Percentiles rank a stretch among this genome's conserved stretches.
Evolutionary conservation across 1,284 basidiomycete genomes (phyloP).

Genomic region (Ceratobasidium sp.): DNA sequence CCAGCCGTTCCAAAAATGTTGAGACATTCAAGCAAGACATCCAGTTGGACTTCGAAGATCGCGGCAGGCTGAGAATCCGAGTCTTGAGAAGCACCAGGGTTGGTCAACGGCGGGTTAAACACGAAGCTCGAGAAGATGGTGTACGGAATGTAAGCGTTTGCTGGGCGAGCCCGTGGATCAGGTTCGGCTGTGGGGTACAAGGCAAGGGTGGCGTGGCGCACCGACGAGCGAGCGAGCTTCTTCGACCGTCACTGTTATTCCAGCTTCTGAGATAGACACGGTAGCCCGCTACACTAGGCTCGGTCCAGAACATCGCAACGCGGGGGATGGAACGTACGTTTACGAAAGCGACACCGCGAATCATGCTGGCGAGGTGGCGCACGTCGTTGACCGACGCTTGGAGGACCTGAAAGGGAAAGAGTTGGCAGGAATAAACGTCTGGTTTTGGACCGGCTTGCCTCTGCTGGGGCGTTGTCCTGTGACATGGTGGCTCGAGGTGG

Average conservation of each 20-base stretch:
- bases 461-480: conserved; percentile 16
- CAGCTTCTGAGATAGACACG: conserved; percentile 73
- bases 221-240: conserved; percentile 83
- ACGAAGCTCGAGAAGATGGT: conserved; percentile 81
- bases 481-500: conserved; percentile 22
- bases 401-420: conserved; percentile 65
- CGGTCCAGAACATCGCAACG: conserved; percentile 39
- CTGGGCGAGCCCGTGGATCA: conserved; percentile 57
- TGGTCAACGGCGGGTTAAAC: conserved; percentile 61
- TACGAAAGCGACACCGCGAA: conserved; percentile 81
- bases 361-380: conserved; percentile 74
- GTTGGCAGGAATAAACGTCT: not conserved
- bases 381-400: conserved; percentile 82
- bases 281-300: conserved; percentile 71
- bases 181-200: not conserved
- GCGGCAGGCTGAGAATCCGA: conserved; percentile 53
- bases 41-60: conserved; percentile 82
- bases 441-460: conserved; percentile 9
- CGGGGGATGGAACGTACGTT: conserved; percentile 63
- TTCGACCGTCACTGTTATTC: conserved; percentile 87
- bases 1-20: conserved; percentile 90
- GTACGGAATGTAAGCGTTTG: conserved; percentile 84
- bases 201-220: conserved; percentile 54
- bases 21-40: conserved; percentile 85
- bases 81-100: conserved; percentile 50